Conservation (phyloP, 2,329 filamentous ascomycete genomes). For the Elsinoe australis region DNA sequence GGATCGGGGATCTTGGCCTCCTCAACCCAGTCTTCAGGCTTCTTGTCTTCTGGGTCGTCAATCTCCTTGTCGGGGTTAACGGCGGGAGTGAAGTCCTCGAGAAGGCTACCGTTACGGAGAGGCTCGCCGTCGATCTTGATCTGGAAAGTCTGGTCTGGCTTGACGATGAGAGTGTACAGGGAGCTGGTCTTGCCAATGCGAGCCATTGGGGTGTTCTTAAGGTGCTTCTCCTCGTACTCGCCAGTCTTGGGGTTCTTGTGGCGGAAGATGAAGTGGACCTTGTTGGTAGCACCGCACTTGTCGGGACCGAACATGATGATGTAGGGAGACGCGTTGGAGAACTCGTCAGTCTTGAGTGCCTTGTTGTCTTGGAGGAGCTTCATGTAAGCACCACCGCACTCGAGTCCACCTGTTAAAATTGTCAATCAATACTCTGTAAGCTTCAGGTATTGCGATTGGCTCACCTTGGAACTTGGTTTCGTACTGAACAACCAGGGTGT, state of each 20-base stretch:
- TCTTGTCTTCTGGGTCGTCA: slow-evolving; percentile 84
- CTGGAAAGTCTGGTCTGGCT: slow-evolving; percentile 90
- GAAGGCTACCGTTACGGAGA: slow-evolving; percentile 79
- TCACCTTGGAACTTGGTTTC: slow-evolving; percentile 98
- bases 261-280: slow-evolving; percentile 96
- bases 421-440: background rate
- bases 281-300: slow-evolving; percentile 99
- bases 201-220: slow-evolving; percentile 73
- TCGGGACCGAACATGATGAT: slow-evolving; percentile 99
- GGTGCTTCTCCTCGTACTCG: slow-evolving; percentile 99
- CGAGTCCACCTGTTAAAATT: slow-evolving; percentile 63
- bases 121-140: slow-evolving; percentile 87
- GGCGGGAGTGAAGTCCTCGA: slow-evolving; percentile 87
- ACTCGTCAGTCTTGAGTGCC: slow-evolving; percentile 93
- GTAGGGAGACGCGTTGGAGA: slow-evolving; percentile 94
- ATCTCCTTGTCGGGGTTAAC: slow-evolving; percentile 95
- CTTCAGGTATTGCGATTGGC: slow-evolving; percentile 32
- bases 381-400: slow-evolving; percentile 97
- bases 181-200: slow-evolving; percentile 86
- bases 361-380: slow-evolving; percentile 98
- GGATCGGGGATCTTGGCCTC: slow-evolving; percentile 85
- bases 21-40: slow-evolving; percentile 95
- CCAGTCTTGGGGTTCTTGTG: slow-evolving; percentile 99
- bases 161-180: slow-evolving; percentile 93
- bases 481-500: slow-evolving; percentile 95